phyloP scores from a whole-genome alignment of 129 eudicot species.

The Centaurea solstitialis region DNA sequence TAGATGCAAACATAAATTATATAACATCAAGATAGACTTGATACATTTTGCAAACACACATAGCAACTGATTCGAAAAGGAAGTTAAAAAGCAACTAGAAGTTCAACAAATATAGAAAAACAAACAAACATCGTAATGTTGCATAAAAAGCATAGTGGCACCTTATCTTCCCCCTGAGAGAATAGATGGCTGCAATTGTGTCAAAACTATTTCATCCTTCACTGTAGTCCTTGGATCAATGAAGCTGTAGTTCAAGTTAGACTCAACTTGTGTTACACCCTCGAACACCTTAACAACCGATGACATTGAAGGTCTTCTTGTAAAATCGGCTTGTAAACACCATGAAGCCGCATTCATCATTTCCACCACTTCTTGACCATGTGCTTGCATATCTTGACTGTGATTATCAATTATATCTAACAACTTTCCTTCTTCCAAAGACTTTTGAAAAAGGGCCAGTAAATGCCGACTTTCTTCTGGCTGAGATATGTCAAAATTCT shows the following conservation, averaged over 20 bases:
- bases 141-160: too few relatives aligned
- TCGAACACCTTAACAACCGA: conserved; percentile 49
- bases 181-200: too few relatives aligned
- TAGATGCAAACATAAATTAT: too few relatives aligned
- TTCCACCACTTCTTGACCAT: conserved; percentile 36
- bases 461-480: conserved; percentile 27
- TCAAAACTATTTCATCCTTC: too few relatives aligned
- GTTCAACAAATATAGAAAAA: too few relatives aligned
- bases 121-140: too few relatives aligned
- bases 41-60: too few relatives aligned
- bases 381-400: conserved; percentile 23
- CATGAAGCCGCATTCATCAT: conserved; percentile 42
- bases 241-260: conserved; percentile 15
- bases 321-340: conserved; percentile 38
- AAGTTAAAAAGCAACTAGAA: too few relatives aligned
- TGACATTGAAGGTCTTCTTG: conserved; percentile 53
- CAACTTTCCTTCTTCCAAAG: conserved; percentile 24
- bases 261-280: conserved; percentile 23
- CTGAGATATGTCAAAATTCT: conserved; percentile 10
- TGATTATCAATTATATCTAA: conserved; percentile 24
- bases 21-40: too few relatives aligned
- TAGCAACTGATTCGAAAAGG: too few relatives aligned
- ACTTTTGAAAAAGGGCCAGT: conserved; percentile 19
- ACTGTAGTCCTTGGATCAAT: too few relatives aligned
- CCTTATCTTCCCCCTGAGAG: too few relatives aligned